Conservation (phyloP, 257 asterid genomes). For the Plantago ovata region DNA sequence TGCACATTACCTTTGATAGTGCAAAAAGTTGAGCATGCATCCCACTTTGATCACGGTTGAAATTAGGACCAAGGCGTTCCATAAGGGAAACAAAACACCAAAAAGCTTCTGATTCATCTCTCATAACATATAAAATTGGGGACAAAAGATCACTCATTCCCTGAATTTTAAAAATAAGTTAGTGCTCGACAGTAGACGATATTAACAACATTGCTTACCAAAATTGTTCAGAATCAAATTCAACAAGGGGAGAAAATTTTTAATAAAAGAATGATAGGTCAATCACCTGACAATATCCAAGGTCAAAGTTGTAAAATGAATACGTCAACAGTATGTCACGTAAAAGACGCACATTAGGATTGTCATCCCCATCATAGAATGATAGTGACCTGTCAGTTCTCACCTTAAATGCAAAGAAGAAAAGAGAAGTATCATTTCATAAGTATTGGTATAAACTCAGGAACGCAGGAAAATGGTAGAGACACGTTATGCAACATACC, state of each 20-base stretch:
- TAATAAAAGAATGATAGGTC: slow-evolving; percentile 4
- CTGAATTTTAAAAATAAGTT: slow-evolving; percentile 38
- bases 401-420: slow-evolving; percentile 51
- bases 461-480: neutral
- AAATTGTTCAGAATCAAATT: neutral
- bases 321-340: slow-evolving; percentile 90
- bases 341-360: slow-evolving; percentile 77
- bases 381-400: slow-evolving; percentile 86
- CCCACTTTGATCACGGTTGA: slow-evolving; percentile 97
- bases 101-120: slow-evolving; percentile 85
- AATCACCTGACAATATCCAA: slow-evolving; percentile 97
- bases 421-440: neutral
- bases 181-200: slow-evolving; percentile 12
- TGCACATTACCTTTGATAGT: slow-evolving; percentile 62
- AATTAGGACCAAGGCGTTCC: slow-evolving; percentile 99
- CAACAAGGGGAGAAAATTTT: neutral
- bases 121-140: slow-evolving; percentile 84
- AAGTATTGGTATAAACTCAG: neutral
- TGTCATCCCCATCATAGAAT: slow-evolving; percentile 96
- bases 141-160: slow-evolving; percentile 99
- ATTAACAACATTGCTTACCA: neutral
- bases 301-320: slow-evolving; percentile 98
- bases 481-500: slow-evolving; percentile 37
- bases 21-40: slow-evolving; percentile 99
- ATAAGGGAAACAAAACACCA: slow-evolving; percentile 93